Evolutionary conservation across 257 asterid genomes (phyloP).

Genomic region (Nicotiana noctiflora): DNA sequence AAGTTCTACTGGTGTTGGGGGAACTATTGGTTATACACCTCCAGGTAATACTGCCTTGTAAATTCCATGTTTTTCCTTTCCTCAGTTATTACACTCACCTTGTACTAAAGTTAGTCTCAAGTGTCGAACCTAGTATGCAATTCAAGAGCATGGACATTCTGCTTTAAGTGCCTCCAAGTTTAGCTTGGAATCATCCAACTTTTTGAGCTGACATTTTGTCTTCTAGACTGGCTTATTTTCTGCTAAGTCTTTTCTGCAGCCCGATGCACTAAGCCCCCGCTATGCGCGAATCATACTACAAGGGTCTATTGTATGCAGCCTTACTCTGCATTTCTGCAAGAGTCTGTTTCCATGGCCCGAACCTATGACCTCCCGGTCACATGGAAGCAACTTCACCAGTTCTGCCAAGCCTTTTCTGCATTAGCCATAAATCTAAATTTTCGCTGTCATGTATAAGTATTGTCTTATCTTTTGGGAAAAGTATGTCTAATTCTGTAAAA

Average conservation of each 20-base stretch:
- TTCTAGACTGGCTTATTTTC: too few species aligned
- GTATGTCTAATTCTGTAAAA: background rate
- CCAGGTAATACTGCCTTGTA: background rate
- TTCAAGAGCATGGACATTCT: background rate
- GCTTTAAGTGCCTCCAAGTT: background rate
- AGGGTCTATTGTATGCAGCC: too few species aligned
- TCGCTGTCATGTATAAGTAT: background rate
- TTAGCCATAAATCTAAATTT: background rate
- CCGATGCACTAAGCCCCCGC: too few species aligned
- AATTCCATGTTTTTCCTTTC: background rate
- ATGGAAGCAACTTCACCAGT: too few species aligned
- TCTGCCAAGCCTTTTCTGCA: background rate
- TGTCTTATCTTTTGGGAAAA: background rate
- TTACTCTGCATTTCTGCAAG: too few species aligned
- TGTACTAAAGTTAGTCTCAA: background rate
- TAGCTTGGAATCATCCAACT: background rate
- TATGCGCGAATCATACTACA: too few species aligned
- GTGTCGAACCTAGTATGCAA: background rate
- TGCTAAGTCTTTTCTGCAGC: too few species aligned
- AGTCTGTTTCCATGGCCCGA: too few species aligned
- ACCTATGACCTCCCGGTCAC: too few species aligned
- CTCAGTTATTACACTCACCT: background rate
- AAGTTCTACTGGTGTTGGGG: slow-evolving; percentile 5
- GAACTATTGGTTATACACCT: slow-evolving; percentile 16
- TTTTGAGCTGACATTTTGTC: too few species aligned